Evolutionary conservation across 139 green algal genomes (phyloP).

Genomic region (Zygnema cylindricum): DNA sequence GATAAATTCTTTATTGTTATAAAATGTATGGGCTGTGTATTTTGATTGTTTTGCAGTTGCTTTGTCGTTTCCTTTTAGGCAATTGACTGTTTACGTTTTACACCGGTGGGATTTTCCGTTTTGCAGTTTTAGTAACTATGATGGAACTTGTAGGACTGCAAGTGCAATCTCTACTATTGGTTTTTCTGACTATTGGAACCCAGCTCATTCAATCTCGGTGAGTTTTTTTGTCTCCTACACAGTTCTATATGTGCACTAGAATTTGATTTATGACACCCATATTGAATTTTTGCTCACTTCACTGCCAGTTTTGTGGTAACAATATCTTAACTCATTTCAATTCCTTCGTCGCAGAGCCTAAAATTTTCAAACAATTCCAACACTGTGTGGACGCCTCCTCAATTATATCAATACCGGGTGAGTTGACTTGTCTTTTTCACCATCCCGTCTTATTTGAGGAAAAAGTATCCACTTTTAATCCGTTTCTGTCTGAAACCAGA

Average conservation of each 20-base stretch:
- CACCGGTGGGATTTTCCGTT: too few species aligned
- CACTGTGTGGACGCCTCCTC: not conserved
- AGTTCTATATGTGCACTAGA: not conserved
- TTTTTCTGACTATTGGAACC: not conserved
- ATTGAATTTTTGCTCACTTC: not conserved
- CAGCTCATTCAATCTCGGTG: not conserved
- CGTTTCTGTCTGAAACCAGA: not conserved
- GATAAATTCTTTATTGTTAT: too few species aligned
- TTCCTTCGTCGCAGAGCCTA: slow-evolving; percentile 12
- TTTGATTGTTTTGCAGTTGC: too few species aligned
- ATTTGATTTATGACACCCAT: not conserved
- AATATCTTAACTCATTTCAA: too few species aligned
- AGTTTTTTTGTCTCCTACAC: too few species aligned
- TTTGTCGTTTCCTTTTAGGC: too few species aligned
- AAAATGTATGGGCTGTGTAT: too few species aligned
- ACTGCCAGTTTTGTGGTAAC: too few species aligned
- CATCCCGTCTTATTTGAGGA: not conserved
- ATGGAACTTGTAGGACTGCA: not conserved
- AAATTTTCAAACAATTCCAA: slow-evolving; percentile 17
- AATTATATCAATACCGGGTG: not conserved
- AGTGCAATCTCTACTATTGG: not conserved
- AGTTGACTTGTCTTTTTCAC: not conserved
- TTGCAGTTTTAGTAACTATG: slow-evolving; percentile 31
- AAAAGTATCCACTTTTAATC: not conserved
- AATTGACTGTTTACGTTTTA: not conserved